A percentile compares a stretch with the other conserved stretches of the same genome.
phyloP scores from a whole-genome alignment of 495 filamentous ascomycete species.

The Chaetomium cochliodes region DNA sequence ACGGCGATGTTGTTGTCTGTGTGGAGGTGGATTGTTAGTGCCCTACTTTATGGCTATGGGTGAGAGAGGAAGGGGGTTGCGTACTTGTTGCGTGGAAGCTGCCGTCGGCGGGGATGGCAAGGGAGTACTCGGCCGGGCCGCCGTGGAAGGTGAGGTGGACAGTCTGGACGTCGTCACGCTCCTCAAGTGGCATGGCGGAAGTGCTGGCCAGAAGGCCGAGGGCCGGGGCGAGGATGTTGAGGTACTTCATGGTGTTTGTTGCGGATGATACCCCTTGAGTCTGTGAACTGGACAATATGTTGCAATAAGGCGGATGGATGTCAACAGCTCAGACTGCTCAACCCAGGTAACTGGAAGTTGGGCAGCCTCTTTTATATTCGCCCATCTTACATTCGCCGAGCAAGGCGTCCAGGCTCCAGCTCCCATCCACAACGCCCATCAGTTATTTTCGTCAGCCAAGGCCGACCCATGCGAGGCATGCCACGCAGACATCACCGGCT shows the following conservation, averaged over 20 bases:
- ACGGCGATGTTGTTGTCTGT: slow-evolving; percentile 32
- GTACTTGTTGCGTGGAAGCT: slow-evolving; percentile 29
- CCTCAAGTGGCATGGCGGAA: slow-evolving; percentile 26
- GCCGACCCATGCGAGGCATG: not conserved
- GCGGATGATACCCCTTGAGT: not conserved
- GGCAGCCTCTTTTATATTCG: not conserved
- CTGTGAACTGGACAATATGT: not conserved
- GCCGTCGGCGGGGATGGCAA: slow-evolving; percentile 36
- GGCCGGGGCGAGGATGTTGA: slow-evolving; percentile 14
- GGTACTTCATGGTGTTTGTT: slow-evolving; percentile 23
- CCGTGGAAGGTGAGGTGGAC: slow-evolving; percentile 35
- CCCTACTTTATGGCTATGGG: too few relatives aligned
- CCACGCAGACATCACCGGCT: not conserved
- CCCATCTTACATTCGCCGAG: not conserved
- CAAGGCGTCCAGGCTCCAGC: not conserved
- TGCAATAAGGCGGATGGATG: not conserved
- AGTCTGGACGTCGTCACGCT: slow-evolving; percentile 28
- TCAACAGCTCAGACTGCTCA: not conserved
- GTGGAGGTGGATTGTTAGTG: not conserved
- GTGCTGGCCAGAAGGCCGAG: slow-evolving; percentile 20
- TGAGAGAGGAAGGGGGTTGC: not conserved
- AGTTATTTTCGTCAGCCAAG: not conserved
- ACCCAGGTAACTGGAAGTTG: too few relatives aligned
- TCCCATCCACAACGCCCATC: not conserved
- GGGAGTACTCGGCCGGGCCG: slow-evolving; percentile 30